Evolutionary conservation across 306 rosid genomes (phyloP), one percentile per base, ranked within the genome.

Genomic region (Cyamopsis tetragonoloba): DNA sequence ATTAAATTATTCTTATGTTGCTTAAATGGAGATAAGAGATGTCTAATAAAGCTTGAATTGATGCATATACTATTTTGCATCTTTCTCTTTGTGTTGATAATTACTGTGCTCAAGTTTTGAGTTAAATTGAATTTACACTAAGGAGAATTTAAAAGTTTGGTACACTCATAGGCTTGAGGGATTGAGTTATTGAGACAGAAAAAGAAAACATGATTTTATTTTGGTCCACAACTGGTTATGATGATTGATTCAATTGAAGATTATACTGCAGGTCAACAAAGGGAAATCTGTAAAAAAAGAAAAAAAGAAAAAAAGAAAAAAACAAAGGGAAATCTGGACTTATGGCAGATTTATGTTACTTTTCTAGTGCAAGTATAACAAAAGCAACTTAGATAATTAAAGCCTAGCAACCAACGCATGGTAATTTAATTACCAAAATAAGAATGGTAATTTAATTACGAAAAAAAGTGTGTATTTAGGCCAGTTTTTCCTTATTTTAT

Each of bases 21-120:
- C 78, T 76, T 64, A 51, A 71, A 65, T 65, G 84, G 76, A 53
- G 46, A 50, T 69, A 75, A 56, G 74, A 44, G 38, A 44, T 44
- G 70, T 70, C 62, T 41, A 65, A 44, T 37, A 75, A 44, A 72
- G 78, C 30, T 53, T 71, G 62, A 66, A 54, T 49, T 50, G 61
- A 63, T 18, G 27, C n/a, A n/a, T n/a, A n/a, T n/a, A n/a, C n/a
- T 67, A 23, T 61, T 55, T 3, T 46, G 47, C 48, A 50, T 57
- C 35, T 30, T 56, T 50, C 48, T 64, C 14, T 0, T 54, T 23
- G 3, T 35, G 24, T 30, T 61, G 43, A 59, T 43, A n/a, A 13
- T 51, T 28, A 67, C 54, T 38, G 14, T 14, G 24, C 9, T 58
- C 39, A 74, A n/a, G 22, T 47, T 63, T 38, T 59, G 54, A 44